A percentile compares a stretch with the other conserved stretches of the same genome.
Evolutionary conservation across 805 yeast species (phyloP).

Genomic region (Metschnikowia lachancei): DNA sequence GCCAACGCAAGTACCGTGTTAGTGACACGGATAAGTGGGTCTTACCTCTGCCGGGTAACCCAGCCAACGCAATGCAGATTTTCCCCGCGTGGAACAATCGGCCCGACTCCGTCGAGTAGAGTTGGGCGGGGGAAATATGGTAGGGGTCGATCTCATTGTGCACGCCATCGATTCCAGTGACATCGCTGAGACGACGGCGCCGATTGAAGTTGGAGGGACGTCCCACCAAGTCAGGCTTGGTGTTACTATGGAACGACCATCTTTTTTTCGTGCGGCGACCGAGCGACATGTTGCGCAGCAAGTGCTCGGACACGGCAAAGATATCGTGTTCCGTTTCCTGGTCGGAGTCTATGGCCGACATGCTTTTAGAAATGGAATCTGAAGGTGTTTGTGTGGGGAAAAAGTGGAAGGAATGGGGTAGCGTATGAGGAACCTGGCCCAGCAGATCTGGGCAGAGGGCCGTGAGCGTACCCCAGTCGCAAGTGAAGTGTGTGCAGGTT

Average conservation of each 20-base stretch:
- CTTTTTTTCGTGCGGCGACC: conserved; percentile 39
- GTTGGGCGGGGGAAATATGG: conserved; percentile 85
- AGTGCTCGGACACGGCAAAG: conserved; percentile 35
- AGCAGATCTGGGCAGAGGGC: background rate
- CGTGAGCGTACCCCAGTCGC: conserved; percentile 2
- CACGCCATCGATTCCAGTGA: conserved; percentile 52
- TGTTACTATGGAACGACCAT: conserved; percentile 42
- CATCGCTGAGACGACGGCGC: conserved; percentile 39
- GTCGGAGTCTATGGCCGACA: conserved; percentile 33
- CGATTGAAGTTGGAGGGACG: conserved; percentile 28
- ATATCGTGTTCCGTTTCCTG: conserved; percentile 32
- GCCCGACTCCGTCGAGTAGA: conserved; percentile 90
- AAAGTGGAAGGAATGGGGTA: too few relatives aligned
- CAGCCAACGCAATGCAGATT: conserved; percentile 82
- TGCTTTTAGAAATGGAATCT: background rate
- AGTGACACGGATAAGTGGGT: conserved; percentile 89
- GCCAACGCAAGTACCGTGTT: conserved; percentile 91
- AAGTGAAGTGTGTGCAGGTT: background rate
- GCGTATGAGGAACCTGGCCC: too few relatives aligned
- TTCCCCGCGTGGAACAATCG: conserved; percentile 94
- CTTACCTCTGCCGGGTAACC: conserved; percentile 94
- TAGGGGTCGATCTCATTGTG: conserved; percentile 60
- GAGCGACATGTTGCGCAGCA: conserved; percentile 27
- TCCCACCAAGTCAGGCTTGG: conserved; percentile 39
- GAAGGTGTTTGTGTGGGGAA: background rate